Conservation (phyloP, 2,329 filamentous ascomycete species). For the Diplodia mutila region DNA sequence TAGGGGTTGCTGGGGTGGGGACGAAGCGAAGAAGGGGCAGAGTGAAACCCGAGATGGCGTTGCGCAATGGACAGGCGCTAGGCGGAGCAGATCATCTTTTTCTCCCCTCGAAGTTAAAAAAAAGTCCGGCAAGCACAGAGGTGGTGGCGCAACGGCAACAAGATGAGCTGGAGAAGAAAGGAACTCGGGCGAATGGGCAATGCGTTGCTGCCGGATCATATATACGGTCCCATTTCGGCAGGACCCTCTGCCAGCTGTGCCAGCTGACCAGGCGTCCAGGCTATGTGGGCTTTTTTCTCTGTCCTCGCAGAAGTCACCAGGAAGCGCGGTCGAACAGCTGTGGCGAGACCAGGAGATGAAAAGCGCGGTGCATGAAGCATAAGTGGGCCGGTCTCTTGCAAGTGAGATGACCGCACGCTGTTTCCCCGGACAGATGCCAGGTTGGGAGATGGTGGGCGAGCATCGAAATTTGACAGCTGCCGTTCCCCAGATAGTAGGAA, state of each 20-base stretch:
- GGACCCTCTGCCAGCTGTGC: background rate
- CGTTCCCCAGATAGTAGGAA: background rate
- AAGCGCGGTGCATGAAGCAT: constrained; percentile 14
- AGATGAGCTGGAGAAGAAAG: background rate
- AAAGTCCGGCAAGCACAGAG: background rate
- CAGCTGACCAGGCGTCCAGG: constrained; percentile 15
- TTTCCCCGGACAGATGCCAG: constrained; percentile 17
- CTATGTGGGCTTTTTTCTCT: constrained; percentile 9
- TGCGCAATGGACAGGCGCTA: constrained; percentile 16
- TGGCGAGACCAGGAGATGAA: constrained; percentile 9
- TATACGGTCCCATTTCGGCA: constrained; percentile 7
- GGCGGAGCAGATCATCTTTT: constrained; percentile 9
- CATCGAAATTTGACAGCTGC: constrained; percentile 22
- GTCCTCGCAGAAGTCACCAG: background rate
- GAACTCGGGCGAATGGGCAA: background rate
- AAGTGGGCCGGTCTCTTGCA: constrained; percentile 1
- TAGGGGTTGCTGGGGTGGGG: constrained; percentile 10
- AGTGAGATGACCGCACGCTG: constrained; percentile 13
- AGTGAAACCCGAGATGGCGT: constrained; percentile 9
- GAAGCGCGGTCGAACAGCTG: background rate
- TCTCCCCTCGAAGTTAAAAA: background rate
- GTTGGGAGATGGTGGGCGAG: constrained; percentile 4
- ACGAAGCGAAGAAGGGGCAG: constrained; percentile 4
- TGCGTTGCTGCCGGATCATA: constrained; percentile 6
- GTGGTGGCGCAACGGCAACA: background rate